Percentiles rank a stretch among this genome's conserved stretches.
Conservation (phyloP, 2,329 filamentous ascomycete species). For the Monosporascus sp. region DNA sequence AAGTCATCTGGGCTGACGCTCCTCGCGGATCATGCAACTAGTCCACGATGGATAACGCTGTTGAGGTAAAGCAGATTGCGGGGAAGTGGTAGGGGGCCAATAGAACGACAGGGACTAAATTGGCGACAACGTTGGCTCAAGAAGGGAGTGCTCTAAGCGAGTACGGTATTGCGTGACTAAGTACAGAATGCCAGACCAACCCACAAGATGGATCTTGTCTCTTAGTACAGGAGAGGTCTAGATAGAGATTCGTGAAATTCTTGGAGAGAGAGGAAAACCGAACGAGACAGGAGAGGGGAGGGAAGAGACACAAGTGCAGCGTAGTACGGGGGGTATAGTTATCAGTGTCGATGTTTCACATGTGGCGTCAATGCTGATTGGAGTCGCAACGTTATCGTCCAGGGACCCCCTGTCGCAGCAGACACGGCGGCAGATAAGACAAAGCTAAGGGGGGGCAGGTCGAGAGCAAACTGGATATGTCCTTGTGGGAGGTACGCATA, state of each 20-base stretch:
- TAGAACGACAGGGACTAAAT: neutral
- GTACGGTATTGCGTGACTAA: no score
- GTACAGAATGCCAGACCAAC: no score
- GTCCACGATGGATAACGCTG: neutral
- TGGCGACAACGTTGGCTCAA: neutral
- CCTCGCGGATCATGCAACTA: neutral
- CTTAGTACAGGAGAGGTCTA: no score
- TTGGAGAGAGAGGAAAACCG: neutral
- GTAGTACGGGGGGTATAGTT: neutral
- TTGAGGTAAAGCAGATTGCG: neutral
- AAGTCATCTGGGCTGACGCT: neutral
- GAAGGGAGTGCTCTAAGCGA: no score
- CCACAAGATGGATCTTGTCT: no score
- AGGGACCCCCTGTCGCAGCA: constrained; percentile 1
- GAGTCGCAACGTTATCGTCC: constrained; percentile 9
- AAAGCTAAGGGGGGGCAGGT: neutral
- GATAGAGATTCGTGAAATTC: neutral
- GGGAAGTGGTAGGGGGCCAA: neutral
- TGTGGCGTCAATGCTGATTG: constrained; percentile 1
- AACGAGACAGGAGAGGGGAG: neutral
- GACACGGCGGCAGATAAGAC: neutral
- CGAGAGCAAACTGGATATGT: neutral
- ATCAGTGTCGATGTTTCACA: neutral
- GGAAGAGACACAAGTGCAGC: neutral
- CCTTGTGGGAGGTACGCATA: neutral